These are phyloP conservation scores for Leishmania guyanensis DNA, from an alignment of 208 protist species.

Conservation along the genomic window DNA sequence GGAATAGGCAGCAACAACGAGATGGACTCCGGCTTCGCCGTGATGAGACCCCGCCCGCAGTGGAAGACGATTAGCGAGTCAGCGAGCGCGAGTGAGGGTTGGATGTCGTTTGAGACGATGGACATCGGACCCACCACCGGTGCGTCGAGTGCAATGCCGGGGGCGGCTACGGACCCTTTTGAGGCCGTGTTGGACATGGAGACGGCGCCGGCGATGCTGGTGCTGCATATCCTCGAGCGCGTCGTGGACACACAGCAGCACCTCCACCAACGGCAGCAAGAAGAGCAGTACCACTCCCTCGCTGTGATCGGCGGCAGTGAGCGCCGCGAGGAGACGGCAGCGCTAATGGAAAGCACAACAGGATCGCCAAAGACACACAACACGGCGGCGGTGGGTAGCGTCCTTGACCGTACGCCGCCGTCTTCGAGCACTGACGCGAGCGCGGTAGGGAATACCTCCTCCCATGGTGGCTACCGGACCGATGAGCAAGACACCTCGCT, in stretches of 20 bases:
- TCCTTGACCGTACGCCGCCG: slow-evolving; percentile 15
- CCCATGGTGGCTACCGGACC: neutral
- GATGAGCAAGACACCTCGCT: neutral
- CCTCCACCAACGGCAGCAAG: slow-evolving; percentile 5
- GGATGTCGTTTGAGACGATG: slow-evolving; percentile 14
- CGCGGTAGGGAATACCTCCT: neutral
- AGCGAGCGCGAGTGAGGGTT: slow-evolving; percentile 3
- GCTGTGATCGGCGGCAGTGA: neutral
- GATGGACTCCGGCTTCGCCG: no score
- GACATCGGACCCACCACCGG: neutral
- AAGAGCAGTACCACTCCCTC: neutral
- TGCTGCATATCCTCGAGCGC: slow-evolving; percentile 33
- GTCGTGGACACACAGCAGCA: slow-evolving; percentile 19
- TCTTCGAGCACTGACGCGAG: slow-evolving; percentile 19
- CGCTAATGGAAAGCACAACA: neutral
- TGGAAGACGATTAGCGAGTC: neutral
- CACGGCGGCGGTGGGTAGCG: neutral
- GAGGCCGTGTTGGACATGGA: slow-evolving; percentile 25
- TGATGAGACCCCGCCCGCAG: neutral
- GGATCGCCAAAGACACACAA: slow-evolving; percentile 15
- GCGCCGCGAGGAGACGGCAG: slow-evolving; percentile 2
- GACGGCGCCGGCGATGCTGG: slow-evolving; percentile 25
- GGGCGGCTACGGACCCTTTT: slow-evolving; percentile 1
- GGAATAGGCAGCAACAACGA: neutral
- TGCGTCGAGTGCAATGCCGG: neutral